Conservation (phyloP, 768 basidiomycete species). For the Clitopilus passeckerianus region DNA sequence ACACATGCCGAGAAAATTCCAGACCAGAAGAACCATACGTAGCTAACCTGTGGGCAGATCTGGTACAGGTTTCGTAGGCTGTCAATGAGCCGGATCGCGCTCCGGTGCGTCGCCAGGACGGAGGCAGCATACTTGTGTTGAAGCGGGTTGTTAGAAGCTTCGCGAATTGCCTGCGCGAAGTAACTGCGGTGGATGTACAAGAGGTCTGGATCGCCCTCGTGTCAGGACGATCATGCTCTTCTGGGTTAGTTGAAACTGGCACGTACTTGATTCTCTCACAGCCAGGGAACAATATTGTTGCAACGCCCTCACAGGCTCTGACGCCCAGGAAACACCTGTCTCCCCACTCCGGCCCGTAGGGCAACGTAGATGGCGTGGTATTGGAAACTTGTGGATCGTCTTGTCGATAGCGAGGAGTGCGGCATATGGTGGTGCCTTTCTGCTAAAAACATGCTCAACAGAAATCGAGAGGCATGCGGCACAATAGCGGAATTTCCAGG, state of each 20-base stretch:
- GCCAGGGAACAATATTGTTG: conserved; percentile 40
- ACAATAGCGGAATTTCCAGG: conserved; percentile 41
- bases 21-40: conserved; percentile 50
- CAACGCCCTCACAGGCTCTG: conserved; percentile 30
- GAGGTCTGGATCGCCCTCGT: conserved; percentile 22
- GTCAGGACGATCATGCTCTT: not conserved
- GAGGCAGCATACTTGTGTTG: conserved; percentile 40
- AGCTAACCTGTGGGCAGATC: conserved; percentile 27
- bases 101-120: conserved; percentile 37
- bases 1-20: conserved; percentile 45
- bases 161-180: conserved; percentile 40
- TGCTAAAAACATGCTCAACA: conserved; percentile 36
- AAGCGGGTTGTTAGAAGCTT: conserved; percentile 35
- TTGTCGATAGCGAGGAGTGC: conserved; percentile 45
- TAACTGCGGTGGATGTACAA: conserved; percentile 45
- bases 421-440: conserved; percentile 31
- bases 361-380: conserved; percentile 38
- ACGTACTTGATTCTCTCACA: conserved; percentile 42
- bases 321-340: conserved; percentile 31
- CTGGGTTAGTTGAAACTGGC: not conserved
- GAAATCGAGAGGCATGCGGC: conserved; percentile 40
- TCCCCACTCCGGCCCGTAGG: conserved; percentile 23
- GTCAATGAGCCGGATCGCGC: conserved; percentile 37
- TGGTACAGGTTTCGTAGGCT: conserved; percentile 31
- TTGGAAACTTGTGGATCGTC: conserved; percentile 43